Evolutionary conservation across 345 rosid species (phyloP), one percentile per base, ranked within the genome.

Genomic region (Reutealis trisperma): DNA sequence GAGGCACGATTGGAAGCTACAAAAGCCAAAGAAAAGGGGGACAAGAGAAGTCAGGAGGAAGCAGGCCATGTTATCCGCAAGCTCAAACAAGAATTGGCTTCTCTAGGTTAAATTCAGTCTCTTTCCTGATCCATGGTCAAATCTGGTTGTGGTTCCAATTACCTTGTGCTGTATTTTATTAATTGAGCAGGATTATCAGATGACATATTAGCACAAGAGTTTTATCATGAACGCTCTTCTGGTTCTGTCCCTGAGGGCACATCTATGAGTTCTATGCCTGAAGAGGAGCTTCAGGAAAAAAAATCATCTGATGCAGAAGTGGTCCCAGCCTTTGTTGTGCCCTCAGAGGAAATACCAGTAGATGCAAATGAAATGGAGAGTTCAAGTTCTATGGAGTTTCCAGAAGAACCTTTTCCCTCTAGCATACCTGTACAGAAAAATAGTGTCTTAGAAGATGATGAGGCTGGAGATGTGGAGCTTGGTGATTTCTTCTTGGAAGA

Each of bases 31-130:
- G 92, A 85, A 66, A 88, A 81, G 61, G 77, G 85, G 73, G 95
- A 94, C 84, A 93, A 89, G 82, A 87, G 79, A 65, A 85, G 89
- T 58, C 94, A 93, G 86, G 93, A 87, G 75, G 85, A 76, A 80
- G 93, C 95, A 34, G 92, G 97, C 78, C 75, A 75, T 68, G 81
- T 79, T 32, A 91, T 94, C 78, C 89, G 90, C 78, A 85, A 88
- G 85, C 92, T 94, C 81, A 94, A 94, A 91, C 95, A 90, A 81
- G 97, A 94, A 84, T 85, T 94, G 81, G 83, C 94, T 80, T 90
- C 91, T 79, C 87, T 90, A 85, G 98, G 97, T 91, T 61, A 80
- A 58, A 72, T 78, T 87, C 76, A 32, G 61, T 76, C 64, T 59
- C 27, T 70, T 77, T 77, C 76, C 62, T 54, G 5, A 52, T 83